phyloP scores from a whole-genome alignment of 2,329 filamentous ascomycete genomes.

The Colletotrichum costaricense region DNA sequence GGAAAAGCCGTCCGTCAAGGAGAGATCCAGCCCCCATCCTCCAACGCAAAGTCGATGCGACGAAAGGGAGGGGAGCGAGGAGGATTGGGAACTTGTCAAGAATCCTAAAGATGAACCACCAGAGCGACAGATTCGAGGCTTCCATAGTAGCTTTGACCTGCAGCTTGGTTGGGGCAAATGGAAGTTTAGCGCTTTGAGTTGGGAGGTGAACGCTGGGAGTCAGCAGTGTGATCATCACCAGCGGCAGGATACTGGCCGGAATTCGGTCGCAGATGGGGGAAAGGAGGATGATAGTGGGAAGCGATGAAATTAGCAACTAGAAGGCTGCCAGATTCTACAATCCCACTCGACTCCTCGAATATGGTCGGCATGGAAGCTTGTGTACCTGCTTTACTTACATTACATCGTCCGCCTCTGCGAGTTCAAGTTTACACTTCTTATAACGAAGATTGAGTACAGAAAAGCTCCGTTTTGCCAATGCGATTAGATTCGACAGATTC shows the following conservation, averaged over 20 bases:
- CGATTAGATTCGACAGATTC: no score
- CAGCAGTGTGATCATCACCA: neutral
- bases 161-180: conserved; percentile 10
- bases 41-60: neutral
- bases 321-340: neutral
- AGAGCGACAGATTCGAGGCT: neutral
- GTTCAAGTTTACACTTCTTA: no score
- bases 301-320: neutral
- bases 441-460: no score
- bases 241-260: no score
- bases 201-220: neutral
- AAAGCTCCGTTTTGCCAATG: no score
- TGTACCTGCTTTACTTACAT: neutral
- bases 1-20: neutral
- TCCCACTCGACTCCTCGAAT: neutral
- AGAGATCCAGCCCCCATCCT: neutral
- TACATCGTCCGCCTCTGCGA: neutral
- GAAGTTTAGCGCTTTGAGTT: neutral
- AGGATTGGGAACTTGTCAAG: neutral
- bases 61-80: neutral
- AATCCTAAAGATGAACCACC: neutral
- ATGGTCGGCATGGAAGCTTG: neutral
- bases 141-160: neutral
- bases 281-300: neutral
- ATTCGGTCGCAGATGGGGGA: neutral